Conservation (phyloP, 495 filamentous ascomycete genomes). For the Penicillium manginii region DNA sequence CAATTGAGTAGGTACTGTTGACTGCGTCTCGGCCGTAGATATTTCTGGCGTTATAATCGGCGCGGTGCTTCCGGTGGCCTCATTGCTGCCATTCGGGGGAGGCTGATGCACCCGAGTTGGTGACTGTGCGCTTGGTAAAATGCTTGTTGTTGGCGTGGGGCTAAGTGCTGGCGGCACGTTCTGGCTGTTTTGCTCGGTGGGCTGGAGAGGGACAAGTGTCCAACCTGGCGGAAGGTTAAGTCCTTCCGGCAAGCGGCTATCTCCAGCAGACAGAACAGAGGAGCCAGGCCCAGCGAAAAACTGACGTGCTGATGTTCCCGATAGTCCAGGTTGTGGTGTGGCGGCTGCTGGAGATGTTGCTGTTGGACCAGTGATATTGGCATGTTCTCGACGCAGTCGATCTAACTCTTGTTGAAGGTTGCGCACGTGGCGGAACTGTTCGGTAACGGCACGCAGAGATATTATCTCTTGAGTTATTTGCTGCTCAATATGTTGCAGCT, state of each 20-base stretch:
- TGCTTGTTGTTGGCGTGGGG: background rate
- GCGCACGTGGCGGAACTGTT: constrained; percentile 59
- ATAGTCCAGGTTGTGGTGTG: constrained; percentile 8
- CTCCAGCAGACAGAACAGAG: constrained; percentile 61
- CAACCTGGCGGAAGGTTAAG: constrained; percentile 75
- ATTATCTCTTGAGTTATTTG: constrained; percentile 68
- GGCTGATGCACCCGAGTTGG: background rate
- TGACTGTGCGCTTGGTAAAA: background rate
- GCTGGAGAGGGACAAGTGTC: constrained; percentile 70
- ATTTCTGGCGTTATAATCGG: background rate
- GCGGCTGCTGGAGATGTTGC: constrained; percentile 19
- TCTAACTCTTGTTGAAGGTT: constrained; percentile 67
- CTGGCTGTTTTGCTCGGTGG: constrained; percentile 37
- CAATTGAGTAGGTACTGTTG: background rate
- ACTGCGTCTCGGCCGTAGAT: background rate
- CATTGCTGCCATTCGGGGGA: background rate
- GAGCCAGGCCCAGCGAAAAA: constrained; percentile 37
- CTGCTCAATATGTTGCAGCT: constrained; percentile 66
- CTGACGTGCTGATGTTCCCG: constrained; percentile 29
- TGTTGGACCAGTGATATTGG: constrained; percentile 21
- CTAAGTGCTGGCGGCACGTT: background rate
- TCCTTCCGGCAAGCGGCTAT: constrained; percentile 71
- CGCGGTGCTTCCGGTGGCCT: background rate
- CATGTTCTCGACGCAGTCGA: constrained; percentile 55
- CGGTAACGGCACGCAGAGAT: constrained; percentile 53